Evolutionary conservation across 2,329 filamentous ascomycete genomes (phyloP).

Genomic region (Diaporthe ilicicola): DNA sequence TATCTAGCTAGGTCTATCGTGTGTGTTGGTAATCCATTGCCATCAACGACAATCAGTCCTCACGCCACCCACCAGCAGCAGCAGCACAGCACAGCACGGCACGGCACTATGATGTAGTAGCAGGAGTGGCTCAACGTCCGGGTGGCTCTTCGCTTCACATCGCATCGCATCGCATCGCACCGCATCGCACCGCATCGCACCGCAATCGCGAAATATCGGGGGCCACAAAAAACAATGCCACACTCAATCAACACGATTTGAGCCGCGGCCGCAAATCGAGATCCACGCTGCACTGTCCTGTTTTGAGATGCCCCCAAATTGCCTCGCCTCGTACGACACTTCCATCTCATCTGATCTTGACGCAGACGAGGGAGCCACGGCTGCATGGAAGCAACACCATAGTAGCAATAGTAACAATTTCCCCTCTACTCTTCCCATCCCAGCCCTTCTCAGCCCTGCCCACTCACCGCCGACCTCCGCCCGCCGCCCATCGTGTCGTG

Average conservation of each 20-base stretch:
- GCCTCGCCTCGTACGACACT: constrained; percentile 12
- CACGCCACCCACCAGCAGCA: constrained; percentile 12
- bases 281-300: constrained; percentile 20
- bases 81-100: not conserved
- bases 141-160: not conserved
- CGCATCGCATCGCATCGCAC: not conserved
- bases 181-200: too few species aligned
- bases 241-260: not conserved
- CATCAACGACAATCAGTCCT: not conserved
- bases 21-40: not conserved
- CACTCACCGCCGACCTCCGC: constrained; percentile 18
- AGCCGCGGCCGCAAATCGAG: not conserved
- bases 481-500: not conserved
- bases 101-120: not conserved
- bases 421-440: not conserved
- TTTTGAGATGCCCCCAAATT: constrained; percentile 6
- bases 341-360: constrained; percentile 18
- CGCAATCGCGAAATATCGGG: constrained; percentile 6
- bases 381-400: not conserved
- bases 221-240: constrained; percentile 5
- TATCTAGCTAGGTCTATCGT: not conserved
- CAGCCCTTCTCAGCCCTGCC: not conserved
- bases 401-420: not conserved
- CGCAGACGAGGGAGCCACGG: too few species aligned
- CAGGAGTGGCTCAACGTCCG: not conserved